Base-by-base conservation (phyloP, 2,329 filamentous ascomycete genomes). In the Endothia cerciana region DNA sequence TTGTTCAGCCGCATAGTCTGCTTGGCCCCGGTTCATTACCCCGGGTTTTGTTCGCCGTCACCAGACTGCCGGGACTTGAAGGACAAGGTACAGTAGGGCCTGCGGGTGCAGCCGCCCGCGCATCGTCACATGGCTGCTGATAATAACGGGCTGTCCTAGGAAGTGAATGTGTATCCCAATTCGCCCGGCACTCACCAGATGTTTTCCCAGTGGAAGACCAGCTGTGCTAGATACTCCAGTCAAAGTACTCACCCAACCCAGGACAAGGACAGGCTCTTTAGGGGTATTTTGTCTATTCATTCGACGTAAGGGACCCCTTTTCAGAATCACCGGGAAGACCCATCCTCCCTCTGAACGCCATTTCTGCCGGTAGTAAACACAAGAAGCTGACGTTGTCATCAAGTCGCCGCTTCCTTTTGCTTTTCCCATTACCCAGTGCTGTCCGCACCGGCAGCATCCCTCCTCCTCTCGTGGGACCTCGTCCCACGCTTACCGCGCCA, bases 401-500 rank as follows among this genome's bases (percentile, higher is more conserved):
- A 49, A 40, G 30, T 36, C 40, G 45, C 51, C 30, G 61, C 51
- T 58, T 47, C 61, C 28, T 38, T 51, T 56, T 57, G 38, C 38
- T 57, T 58, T 15, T 45, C 43, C 51, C 17, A 56, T 56, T 56
- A n/a, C 19, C 38, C 13, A 41, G 33, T 36, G 51, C 36, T 36
- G 11, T 28, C 22, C 33, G 19, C 36, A 19, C 36, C 33, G 33
- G 19, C 30, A 61, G 22, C 45, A 49, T 10, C 33, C 13, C 11
- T 19, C 28, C 33, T 19, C 10, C 36, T n/a, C 30, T 36, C 13
- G 28, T 55, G 33, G 22, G 8, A 6, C 22, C 19, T n/a, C 17
- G 28, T 17, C 17, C n/a, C 15, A 28, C 60, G 25, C 38, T 62
- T 83, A 85, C 76, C 85, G 83, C 69, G 84, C 83, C 66, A 88